Evolutionary conservation across 169 alveolate species (phyloP).

Genomic region (Plasmodium gaboni): DNA sequence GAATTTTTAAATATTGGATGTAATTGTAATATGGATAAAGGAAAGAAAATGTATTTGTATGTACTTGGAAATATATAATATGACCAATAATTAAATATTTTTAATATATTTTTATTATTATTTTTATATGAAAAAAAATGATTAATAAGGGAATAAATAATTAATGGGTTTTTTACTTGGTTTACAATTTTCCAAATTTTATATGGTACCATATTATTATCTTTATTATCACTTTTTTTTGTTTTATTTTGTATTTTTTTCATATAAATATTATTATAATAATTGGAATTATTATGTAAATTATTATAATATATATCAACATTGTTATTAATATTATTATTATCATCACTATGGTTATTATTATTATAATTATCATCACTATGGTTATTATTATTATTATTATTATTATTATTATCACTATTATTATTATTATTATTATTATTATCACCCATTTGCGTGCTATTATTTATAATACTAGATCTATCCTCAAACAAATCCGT

Average conservation of each 20-base stretch:
- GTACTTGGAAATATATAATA: constrained; percentile 59
- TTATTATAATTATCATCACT: too few relatives aligned
- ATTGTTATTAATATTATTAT: background rate
- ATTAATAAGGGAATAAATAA: constrained; percentile 55
- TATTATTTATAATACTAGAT: too few relatives aligned
- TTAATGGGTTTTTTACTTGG: constrained; percentile 36
- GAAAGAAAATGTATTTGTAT: constrained; percentile 54
- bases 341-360: too few relatives aligned
- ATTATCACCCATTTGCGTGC: too few relatives aligned
- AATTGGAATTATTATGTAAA: background rate
- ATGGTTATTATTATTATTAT: too few relatives aligned
- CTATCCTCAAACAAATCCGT: too few relatives aligned
- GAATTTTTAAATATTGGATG: constrained; percentile 53
- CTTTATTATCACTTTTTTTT: background rate
- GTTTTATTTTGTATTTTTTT: background rate
- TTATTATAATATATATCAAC: background rate
- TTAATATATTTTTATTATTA: constrained; percentile 25
- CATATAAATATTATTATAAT: background rate
- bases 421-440: too few relatives aligned
- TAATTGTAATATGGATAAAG: constrained; percentile 30
- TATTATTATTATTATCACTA: too few relatives aligned
- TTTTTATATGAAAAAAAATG: constrained; percentile 54
- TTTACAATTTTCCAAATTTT: constrained; percentile 60
- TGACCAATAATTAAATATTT: constrained; percentile 59
- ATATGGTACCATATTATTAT: constrained; percentile 37